Evolutionary conservation across 2,329 filamentous ascomycete genomes (phyloP), one percentile per base, ranked within the genome.

Genomic region (Aspergillus versicolor): DNA sequence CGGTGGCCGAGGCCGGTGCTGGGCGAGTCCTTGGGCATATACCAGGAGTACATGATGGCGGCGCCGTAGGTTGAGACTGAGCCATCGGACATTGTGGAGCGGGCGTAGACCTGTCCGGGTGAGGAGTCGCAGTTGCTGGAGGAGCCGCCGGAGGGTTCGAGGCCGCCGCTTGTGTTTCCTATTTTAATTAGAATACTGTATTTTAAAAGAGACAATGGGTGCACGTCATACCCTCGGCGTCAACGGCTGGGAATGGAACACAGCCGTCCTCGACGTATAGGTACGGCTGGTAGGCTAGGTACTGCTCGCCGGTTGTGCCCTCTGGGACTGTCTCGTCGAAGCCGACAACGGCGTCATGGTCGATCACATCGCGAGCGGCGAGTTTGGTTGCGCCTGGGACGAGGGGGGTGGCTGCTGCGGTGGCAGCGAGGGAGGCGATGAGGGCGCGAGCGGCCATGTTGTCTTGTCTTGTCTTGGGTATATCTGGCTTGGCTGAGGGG

Each of bases 221-320:
- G 19, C 2, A 19, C 2, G 19, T 19, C 19, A 19, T 30, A 47
- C 44, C 44, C 5, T 73, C 69, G 0, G 77, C 77, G 60, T 88
- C 81, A 1, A 88, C 84, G 1, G 81, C 84, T 0, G 84, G 84
- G 65, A 85, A 88, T 0, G 84, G 83, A 8, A 87, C 84, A 60
- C 85, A 88, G 45, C 85, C 84, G 63, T 83, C 82, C 17, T 78
- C 76, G 5, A 86, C 80, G 11, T 83, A 63, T 5, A 86, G 75
- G 52, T 75, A 77, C 0, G 83, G 84, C 70, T 86, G 79, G 70
- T 84, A 86, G 52, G 81, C 80, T 42, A 81, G 67, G 61, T 83
- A 83, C 22, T 84, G 67, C 3, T 73, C 66, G 13, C 84, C 84
- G 0, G 71, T 66, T 1, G 72, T 72, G 5, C 75, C 75, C 42